phyloP scores from a whole-genome alignment of 192 early-diverging fungal genomes.

The Cetraspora pellucida region DNA sequence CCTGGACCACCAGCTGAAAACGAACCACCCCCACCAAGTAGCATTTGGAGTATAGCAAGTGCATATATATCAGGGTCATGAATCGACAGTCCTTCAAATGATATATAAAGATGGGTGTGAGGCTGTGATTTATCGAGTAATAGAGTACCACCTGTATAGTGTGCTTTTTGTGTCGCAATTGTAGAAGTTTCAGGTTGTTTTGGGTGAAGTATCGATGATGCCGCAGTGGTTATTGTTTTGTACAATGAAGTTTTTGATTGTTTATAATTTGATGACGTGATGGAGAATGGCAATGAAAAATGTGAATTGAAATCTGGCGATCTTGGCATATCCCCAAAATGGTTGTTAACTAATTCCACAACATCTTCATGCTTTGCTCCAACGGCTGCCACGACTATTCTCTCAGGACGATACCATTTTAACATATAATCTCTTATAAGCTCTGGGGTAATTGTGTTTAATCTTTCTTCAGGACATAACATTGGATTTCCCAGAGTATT shows the following conservation, averaged over 20 bases:
- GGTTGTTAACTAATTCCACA: constrained; percentile 64
- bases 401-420: constrained; percentile 87
- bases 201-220: constrained; percentile 34
- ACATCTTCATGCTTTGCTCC: constrained; percentile 87
- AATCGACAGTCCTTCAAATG: constrained; percentile 83
- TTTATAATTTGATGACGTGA: constrained; percentile 19
- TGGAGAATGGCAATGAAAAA: neutral
- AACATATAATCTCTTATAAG: constrained; percentile 71
- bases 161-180: constrained; percentile 51
- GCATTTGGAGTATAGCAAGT: constrained; percentile 83
- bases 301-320: constrained; percentile 31
- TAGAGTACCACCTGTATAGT: constrained; percentile 83
- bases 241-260: constrained; percentile 28
- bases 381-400: constrained; percentile 87
- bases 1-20: constrained; percentile 98
- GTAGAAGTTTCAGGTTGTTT: constrained; percentile 30
- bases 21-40: constrained; percentile 94
- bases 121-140: constrained; percentile 71
- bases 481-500: constrained; percentile 84
- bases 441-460: constrained; percentile 68
- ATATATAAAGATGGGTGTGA: constrained; percentile 87
- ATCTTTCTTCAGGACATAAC: constrained; percentile 68
- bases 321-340: constrained; percentile 74
- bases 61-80: constrained; percentile 90
- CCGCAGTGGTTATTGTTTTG: constrained; percentile 36